phyloP scores from a whole-genome alignment of 1,284 basidiomycete genomes.

The Coriolopsis trogii region DNA sequence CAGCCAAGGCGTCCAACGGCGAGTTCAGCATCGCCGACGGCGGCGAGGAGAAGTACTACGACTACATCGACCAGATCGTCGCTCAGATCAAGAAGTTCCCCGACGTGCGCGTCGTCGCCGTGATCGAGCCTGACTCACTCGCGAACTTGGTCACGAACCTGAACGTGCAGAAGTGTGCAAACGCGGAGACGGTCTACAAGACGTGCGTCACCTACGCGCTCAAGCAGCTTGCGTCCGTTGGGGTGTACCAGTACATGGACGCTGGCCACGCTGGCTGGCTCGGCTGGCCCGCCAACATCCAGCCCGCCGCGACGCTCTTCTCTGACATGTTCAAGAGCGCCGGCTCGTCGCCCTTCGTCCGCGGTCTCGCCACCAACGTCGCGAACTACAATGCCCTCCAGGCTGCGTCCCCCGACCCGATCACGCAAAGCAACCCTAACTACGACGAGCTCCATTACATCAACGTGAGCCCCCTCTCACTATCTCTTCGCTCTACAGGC shows the following conservation, averaged over 20 bases:
- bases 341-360: constrained; percentile 54
- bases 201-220: constrained; percentile 58
- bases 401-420: constrained; percentile 57
- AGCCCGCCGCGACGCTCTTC: constrained; percentile 60
- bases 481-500: not conserved
- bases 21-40: constrained; percentile 61
- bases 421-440: constrained; percentile 60
- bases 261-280: constrained; percentile 72
- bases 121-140: constrained; percentile 67
- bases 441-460: constrained; percentile 68
- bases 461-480: constrained; percentile 37
- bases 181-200: constrained; percentile 55
- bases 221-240: constrained; percentile 54
- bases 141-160: constrained; percentile 67
- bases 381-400: constrained; percentile 65
- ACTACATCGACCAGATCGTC: constrained; percentile 64
- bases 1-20: constrained; percentile 65
- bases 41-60: constrained; percentile 57
- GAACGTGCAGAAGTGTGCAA: constrained; percentile 56
- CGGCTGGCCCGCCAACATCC: constrained; percentile 66
- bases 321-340: constrained; percentile 50
- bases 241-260: constrained; percentile 63
- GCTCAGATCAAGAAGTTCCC: constrained; percentile 59
- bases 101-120: constrained; percentile 61
- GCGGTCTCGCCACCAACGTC: constrained; percentile 66